A percentile compares a stretch with the other conserved stretches of the same genome.
phyloP scores from a whole-genome alignment of 1,284 basidiomycete genomes.

The Puccinia hordei region DNA sequence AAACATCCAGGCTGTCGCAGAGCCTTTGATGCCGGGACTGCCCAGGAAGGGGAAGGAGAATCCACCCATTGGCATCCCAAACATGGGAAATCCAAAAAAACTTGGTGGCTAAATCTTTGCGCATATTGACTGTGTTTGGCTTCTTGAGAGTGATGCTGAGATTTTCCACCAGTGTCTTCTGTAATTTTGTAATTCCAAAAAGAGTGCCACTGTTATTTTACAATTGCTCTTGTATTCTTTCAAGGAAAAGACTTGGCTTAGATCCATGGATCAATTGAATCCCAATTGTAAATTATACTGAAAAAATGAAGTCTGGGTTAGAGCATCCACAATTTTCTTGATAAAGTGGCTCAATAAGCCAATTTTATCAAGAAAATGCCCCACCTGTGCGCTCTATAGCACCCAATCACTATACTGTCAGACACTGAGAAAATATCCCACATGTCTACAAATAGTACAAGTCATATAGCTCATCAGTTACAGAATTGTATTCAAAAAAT shows the following conservation, averaged over 20 bases:
- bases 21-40: conserved; percentile 1
- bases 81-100: neutral
- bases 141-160: conserved; percentile 16
- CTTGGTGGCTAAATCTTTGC: neutral
- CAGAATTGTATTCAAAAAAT: too few species aligned
- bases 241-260: conserved; percentile 14
- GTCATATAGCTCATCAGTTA: too few species aligned
- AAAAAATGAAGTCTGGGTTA: too few species aligned
- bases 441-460: too few species aligned
- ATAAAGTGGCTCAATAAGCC: too few species aligned
- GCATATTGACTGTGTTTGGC: neutral
- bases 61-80: neutral
- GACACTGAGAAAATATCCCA: too few species aligned
- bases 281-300: too few species aligned
- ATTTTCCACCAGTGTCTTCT: neutral
- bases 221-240: neutral
- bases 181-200: neutral
- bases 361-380: too few species aligned
- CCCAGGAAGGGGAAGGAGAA: neutral
- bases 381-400: too few species aligned
- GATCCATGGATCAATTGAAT: too few species aligned
- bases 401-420: too few species aligned
- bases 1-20: conserved; percentile 11
- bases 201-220: neutral
- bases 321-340: too few species aligned